Evolutionary conservation across 495 filamentous ascomycete genomes (phyloP).

Genomic region (Neurospora cerealis): DNA sequence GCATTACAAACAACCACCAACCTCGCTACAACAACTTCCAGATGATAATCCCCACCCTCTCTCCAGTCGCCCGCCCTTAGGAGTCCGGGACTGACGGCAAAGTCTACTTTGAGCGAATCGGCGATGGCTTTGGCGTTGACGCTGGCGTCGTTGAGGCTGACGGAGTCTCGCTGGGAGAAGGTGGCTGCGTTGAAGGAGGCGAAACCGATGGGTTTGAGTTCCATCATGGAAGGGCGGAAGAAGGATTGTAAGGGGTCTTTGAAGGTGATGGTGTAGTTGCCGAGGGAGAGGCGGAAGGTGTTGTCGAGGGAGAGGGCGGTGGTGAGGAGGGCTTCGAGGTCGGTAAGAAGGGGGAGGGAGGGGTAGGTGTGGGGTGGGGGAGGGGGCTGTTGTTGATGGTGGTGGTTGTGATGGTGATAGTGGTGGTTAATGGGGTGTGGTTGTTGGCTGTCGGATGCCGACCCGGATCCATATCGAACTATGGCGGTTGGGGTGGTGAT

Average conservation of each 20-base stretch:
- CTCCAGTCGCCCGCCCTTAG: not conserved
- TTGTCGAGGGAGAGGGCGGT: not conserved
- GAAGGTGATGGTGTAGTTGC: not conserved
- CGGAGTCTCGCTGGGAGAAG: not conserved
- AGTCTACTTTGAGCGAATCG: not conserved
- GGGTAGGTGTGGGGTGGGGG: too few species aligned
- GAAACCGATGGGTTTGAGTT: not conserved
- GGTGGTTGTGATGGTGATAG: not conserved
- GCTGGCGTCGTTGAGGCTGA: not conserved
- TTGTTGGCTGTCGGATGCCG: not conserved
- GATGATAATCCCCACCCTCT: not conserved
- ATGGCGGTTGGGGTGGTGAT: not conserved
- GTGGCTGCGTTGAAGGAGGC: not conserved
- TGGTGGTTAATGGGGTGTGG: not conserved
- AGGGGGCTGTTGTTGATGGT: not conserved
- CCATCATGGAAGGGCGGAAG: not conserved
- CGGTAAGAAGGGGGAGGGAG: not conserved
- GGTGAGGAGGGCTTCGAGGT: not conserved
- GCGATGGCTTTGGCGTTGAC: not conserved
- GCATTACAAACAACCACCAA: not conserved
- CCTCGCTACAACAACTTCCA: not conserved
- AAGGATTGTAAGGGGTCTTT: not conserved
- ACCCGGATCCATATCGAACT: not conserved
- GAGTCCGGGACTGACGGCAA: not conserved
- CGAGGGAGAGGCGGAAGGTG: not conserved